Conservation (phyloP, 2,329 filamentous ascomycete genomes). For the Aspergillus clavatus region DNA sequence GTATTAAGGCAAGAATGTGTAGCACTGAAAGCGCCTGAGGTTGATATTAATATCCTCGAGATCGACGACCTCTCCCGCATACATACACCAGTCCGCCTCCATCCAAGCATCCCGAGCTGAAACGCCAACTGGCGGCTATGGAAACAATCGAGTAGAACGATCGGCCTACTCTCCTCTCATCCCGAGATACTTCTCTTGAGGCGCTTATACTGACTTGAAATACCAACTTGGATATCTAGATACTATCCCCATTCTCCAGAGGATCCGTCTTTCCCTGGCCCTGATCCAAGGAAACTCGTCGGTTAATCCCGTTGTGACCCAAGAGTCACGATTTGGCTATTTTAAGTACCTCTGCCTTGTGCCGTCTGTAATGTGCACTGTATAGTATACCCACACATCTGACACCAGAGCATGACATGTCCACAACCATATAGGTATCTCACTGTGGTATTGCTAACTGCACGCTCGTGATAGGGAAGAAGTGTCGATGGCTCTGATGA, state of each 20-base stretch:
- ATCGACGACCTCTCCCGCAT: no score
- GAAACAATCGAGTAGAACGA: neutral
- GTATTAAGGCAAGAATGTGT: no score
- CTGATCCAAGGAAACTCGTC: conserved; percentile 9
- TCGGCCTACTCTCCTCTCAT: no score
- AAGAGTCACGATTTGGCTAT: neutral
- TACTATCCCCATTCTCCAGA: neutral
- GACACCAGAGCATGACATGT: neutral
- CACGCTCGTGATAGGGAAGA: neutral
- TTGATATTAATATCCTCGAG: no score
- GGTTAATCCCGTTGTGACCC: conserved; percentile 14
- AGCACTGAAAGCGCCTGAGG: no score
- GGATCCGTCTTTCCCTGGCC: neutral
- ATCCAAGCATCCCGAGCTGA: neutral
- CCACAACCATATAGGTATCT: no score
- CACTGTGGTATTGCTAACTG: neutral
- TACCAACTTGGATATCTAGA: neutral
- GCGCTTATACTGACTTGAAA: neutral
- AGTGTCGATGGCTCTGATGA: neutral
- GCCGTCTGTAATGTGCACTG: no score
- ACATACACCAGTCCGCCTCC: neutral
- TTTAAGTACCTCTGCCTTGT: no score
- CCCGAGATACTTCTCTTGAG: neutral
- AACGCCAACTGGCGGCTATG: neutral
- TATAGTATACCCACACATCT: neutral